phyloP scores from a whole-genome alignment of 2,329 filamentous ascomycete species.

The Aspergillus fijiensis region DNA sequence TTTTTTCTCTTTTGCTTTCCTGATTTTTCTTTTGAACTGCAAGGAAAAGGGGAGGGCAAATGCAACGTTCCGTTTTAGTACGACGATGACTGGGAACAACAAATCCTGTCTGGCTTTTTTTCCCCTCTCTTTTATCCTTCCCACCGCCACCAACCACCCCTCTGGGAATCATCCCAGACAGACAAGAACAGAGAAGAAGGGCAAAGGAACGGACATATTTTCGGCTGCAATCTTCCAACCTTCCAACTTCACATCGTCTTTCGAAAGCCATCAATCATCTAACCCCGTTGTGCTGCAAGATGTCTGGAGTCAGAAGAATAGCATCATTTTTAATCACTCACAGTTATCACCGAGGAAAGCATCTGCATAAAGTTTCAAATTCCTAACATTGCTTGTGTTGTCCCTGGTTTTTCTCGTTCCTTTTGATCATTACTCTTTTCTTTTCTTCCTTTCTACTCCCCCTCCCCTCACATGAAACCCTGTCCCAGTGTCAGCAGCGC shows the following conservation, averaged over 20 bases:
- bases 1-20: slow-evolving; percentile 43
- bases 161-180: not conserved
- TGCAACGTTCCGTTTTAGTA: slow-evolving; percentile 28
- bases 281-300: slow-evolving; percentile 20
- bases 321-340: slow-evolving; percentile 34
- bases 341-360: slow-evolving; percentile 25
- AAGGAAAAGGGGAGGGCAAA: slow-evolving; percentile 28
- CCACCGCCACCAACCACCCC: not conserved
- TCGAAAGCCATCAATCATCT: slow-evolving; percentile 20
- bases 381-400: slow-evolving; percentile 14
- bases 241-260: slow-evolving; percentile 14
- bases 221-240: slow-evolving; percentile 23
- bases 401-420: slow-evolving; percentile 20
- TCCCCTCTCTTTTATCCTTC: slow-evolving; percentile 15
- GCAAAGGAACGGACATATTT: slow-evolving; percentile 7
- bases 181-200: not conserved
- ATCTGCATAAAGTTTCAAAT: slow-evolving; percentile 27
- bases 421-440: slow-evolving; percentile 16
- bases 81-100: slow-evolving; percentile 27
- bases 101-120: slow-evolving; percentile 18
- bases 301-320: slow-evolving; percentile 31
- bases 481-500: slow-evolving; percentile 37
- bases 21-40: slow-evolving; percentile 13
- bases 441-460: slow-evolving; percentile 24
- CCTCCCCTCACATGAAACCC: slow-evolving; percentile 28